phyloP scores from a whole-genome alignment of 106 monocot genomes.

The Dendrobium nobile region DNA sequence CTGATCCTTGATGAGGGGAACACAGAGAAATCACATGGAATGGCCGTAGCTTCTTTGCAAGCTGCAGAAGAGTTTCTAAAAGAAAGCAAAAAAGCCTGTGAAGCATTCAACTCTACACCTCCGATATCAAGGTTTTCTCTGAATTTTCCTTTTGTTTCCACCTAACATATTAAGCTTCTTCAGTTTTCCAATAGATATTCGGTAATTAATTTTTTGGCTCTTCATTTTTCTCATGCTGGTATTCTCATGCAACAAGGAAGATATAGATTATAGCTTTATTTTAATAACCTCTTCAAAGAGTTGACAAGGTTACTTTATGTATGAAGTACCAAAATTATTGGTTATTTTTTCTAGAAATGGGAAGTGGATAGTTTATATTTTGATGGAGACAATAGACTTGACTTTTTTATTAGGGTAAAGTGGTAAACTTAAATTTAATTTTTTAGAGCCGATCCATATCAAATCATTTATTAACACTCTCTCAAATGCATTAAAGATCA shows the following conservation, averaged over 20 bases:
- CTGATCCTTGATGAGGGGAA: conserved; percentile 77
- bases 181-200: conserved; percentile 3
- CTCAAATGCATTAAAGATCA: too few species aligned
- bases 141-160: not conserved
- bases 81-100: conserved; percentile 62
- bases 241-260: not conserved
- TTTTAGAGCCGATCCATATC: too few species aligned
- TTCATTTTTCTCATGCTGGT: not conserved
- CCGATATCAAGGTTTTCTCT: conserved; percentile 56
- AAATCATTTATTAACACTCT: too few species aligned
- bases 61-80: conserved; percentile 66
- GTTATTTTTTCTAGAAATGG: not conserved
- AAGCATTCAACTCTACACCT: conserved; percentile 48
- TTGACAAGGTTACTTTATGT: not conserved
- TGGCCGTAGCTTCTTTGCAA: conserved; percentile 56
- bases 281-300: not conserved
- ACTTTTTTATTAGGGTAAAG: too few species aligned
- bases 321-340: not conserved
- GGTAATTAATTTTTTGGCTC: not conserved
- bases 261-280: not conserved
- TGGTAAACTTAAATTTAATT: too few species aligned
- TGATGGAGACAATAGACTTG: not conserved
- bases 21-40: conserved; percentile 66
- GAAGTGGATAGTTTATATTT: not conserved
- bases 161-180: not conserved